Evolutionary conservation across 352 stramenopile genomes (phyloP).

Genomic region (Elongisporangium undulatum): DNA sequence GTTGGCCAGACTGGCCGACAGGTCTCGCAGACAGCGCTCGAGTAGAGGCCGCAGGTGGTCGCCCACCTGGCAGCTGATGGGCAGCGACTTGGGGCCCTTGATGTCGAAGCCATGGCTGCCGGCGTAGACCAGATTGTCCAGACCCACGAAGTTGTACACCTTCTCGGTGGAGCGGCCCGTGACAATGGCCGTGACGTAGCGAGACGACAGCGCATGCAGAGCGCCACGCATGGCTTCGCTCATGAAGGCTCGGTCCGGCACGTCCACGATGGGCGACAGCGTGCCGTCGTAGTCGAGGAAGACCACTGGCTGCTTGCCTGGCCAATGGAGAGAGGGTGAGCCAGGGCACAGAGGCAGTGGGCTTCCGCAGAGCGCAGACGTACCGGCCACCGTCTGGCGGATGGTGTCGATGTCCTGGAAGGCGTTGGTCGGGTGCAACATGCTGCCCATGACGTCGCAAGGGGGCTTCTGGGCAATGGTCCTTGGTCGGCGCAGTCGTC

Average conservation of each 20-base stretch:
- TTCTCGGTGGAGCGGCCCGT: conserved; percentile 71
- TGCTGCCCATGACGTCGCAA: conserved; percentile 4
- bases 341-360: neutral
- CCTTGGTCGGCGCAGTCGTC: neutral
- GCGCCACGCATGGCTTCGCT: conserved; percentile 53
- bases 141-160: conserved; percentile 72
- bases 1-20: conserved; percentile 28
- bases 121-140: conserved; percentile 77
- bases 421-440: conserved; percentile 54
- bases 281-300: conserved; percentile 80
- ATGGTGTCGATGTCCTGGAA: conserved; percentile 56
- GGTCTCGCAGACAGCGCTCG: conserved; percentile 30
- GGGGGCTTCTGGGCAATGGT: neutral
- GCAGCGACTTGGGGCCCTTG: conserved; percentile 45
- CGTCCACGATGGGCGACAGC: conserved; percentile 74
- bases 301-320: conserved; percentile 61
- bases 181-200: conserved; percentile 71
- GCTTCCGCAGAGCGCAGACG: neutral
- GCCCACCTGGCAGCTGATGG: conserved; percentile 55
- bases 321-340: neutral
- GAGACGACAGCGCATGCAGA: conserved; percentile 53
- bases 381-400: conserved; percentile 49
- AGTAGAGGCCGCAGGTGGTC: conserved; percentile 48
- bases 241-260: conserved; percentile 65
- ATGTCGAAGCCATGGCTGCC: conserved; percentile 83